Conservation (phyloP, 306 rosid species). For the Cicer bijugum region DNA sequence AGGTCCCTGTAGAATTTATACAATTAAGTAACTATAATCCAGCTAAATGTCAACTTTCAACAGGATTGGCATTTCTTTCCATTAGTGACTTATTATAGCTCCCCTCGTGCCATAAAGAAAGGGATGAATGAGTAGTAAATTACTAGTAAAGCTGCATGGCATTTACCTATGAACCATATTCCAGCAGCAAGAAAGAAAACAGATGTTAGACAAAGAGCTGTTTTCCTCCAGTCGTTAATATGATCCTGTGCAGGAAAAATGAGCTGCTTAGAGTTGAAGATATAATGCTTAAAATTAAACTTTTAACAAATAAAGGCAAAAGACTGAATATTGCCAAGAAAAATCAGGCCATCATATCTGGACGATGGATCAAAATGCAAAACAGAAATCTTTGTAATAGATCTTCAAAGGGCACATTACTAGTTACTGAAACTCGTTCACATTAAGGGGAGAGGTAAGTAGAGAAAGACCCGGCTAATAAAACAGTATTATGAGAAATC, state of each 20-base stretch:
- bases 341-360: constrained; percentile 17
- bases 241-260: constrained; percentile 61
- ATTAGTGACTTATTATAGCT: constrained; percentile 23
- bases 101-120: neutral
- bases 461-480: constrained; percentile 17
- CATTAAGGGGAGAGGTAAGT: constrained; percentile 16
- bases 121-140: neutral
- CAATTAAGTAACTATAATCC: constrained; percentile 13
- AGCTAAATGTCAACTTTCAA: constrained; percentile 22
- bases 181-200: constrained; percentile 75
- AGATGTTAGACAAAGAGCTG: constrained; percentile 71
- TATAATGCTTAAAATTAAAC: constrained; percentile 20
- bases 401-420: constrained; percentile 1
- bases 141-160: constrained; percentile 27
- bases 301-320: constrained; percentile 28
- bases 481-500: neutral
- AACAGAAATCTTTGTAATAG: constrained; percentile 17
- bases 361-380: constrained; percentile 22
- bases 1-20: constrained; percentile 60
- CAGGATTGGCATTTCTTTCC: constrained; percentile 18
- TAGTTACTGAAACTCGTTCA: constrained; percentile 17
- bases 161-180: constrained; percentile 80
- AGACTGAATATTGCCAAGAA: constrained; percentile 18
- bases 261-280: constrained; percentile 37
- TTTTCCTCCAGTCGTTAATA: constrained; percentile 72